Percentiles rank a stretch among this genome's conserved stretches.
These are phyloP conservation scores for Didymella segeticola DNA, from an alignment of 2,329 filamentous ascomycete genomes.

Conservation along the genomic window DNA sequence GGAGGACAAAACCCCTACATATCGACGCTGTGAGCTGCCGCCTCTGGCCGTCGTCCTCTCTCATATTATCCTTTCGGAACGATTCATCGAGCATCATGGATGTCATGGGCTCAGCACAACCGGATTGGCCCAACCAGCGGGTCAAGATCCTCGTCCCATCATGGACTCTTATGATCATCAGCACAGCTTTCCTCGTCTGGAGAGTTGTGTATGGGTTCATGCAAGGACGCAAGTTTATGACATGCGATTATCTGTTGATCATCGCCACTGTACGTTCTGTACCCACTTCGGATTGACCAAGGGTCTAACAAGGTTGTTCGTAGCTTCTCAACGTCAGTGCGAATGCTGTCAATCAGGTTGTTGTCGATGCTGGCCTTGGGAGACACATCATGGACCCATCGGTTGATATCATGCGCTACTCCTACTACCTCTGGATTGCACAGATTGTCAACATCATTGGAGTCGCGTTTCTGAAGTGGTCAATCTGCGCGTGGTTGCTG, in stretches of 20 bases:
- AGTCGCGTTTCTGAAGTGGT: conserved; percentile 39
- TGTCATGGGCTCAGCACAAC: conserved; percentile 9
- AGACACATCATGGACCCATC: conserved; percentile 35
- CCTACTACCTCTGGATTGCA: conserved; percentile 33
- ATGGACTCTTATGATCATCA: conserved; percentile 29
- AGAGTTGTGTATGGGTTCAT: conserved; percentile 31
- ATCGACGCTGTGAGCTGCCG: conserved; percentile 3
- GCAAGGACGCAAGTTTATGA: conserved; percentile 29
- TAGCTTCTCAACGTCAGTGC: conserved; percentile 29
- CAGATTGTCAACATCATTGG: conserved; percentile 39
- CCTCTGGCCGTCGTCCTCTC: background rate
- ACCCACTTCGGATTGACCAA: conserved; percentile 1
- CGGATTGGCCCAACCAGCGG: conserved; percentile 34
- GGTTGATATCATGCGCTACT: conserved; percentile 24
- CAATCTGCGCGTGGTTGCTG: conserved; percentile 40
- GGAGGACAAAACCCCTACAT: conserved; percentile 1
- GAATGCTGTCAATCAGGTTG: conserved; percentile 18
- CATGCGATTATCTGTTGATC: conserved; percentile 37
- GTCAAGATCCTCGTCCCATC: conserved; percentile 29
- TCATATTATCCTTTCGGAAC: background rate
- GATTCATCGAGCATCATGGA: conserved; percentile 17
- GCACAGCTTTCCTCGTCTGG: conserved; percentile 33
- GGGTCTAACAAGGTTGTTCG: conserved; percentile 8
- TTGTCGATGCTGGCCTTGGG: conserved; percentile 29
- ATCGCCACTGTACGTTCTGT: conserved; percentile 31